Conservation (phyloP, 2,329 filamentous ascomycete genomes). For the Xylaria sp. region DNA sequence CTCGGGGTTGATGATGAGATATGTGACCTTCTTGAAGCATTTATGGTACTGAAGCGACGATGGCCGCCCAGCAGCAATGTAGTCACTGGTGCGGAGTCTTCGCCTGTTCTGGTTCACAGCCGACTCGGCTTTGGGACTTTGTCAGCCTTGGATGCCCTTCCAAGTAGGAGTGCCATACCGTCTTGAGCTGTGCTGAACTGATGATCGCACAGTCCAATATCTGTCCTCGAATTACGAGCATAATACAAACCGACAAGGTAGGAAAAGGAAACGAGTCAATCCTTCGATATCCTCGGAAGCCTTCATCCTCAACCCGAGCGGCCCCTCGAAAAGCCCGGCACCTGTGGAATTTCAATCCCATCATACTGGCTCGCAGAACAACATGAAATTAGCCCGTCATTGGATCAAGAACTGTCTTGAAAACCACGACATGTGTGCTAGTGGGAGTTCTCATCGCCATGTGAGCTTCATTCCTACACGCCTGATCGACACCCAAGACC, state of each 20-base stretch:
- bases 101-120: constrained; percentile 2
- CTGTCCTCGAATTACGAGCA: not conserved
- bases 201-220: not conserved
- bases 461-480: constrained; percentile 9
- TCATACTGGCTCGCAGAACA: constrained; percentile 16
- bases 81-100: not conserved
- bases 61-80: not conserved
- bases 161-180: not conserved
- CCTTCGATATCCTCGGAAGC: not conserved
- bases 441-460: not conserved
- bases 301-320: not conserved
- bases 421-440: constrained; percentile 19
- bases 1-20: not conserved
- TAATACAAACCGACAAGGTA: not conserved
- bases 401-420: constrained; percentile 24
- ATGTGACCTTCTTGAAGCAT: constrained; percentile 2
- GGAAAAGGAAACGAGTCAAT: constrained; percentile 5
- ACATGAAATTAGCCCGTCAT: constrained; percentile 12
- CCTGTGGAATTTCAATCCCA: not conserved
- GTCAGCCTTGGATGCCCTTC: constrained; percentile 3
- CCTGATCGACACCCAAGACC: constrained; percentile 16
- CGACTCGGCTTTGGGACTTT: constrained; percentile 12
- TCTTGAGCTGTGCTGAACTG: not conserved
- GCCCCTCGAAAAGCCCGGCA: not conserved
- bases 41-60: constrained; percentile 9